Percentiles rank a stretch among this genome's conserved stretches.
Evolutionary conservation across 73 alveolate genomes (phyloP).

Genomic region (Paramecium bursaria): DNA sequence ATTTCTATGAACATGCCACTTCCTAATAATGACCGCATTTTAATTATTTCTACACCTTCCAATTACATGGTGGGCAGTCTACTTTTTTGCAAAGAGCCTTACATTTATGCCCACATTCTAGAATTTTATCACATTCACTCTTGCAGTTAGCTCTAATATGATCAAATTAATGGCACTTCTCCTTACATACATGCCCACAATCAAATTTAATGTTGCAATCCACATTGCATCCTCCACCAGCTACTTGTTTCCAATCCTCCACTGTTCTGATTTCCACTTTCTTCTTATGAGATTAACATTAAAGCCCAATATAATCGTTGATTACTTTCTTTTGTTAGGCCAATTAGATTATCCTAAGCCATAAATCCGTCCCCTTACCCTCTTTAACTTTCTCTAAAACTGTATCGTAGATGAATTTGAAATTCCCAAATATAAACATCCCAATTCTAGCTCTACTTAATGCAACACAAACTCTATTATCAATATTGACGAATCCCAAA

Average conservation of each 20-base stretch:
- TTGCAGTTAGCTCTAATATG: neutral
- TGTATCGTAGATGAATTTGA: slow-evolving; percentile 77
- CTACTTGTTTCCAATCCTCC: slow-evolving; percentile 30
- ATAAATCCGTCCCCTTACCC: neutral
- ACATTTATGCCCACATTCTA: slow-evolving; percentile 72
- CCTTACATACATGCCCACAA: slow-evolving; percentile 65
- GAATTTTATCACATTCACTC: slow-evolving; percentile 48
- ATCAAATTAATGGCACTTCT: slow-evolving; percentile 55
- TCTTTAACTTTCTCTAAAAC: neutral
- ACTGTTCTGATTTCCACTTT: neutral
- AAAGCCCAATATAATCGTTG: neutral
- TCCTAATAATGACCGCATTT: slow-evolving; percentile 58
- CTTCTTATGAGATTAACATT: neutral
- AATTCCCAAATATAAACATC: slow-evolving; percentile 86
- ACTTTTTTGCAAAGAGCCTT: neutral
- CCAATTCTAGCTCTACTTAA: slow-evolving; percentile 93
- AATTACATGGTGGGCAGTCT: slow-evolving; percentile 10
- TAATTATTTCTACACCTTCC: neutral
- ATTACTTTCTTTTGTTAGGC: slow-evolving; percentile 65
- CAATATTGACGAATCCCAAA: slow-evolving; percentile 84
- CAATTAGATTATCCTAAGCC: slow-evolving; percentile 65
- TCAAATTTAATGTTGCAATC: slow-evolving; percentile 15
- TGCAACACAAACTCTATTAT: slow-evolving; percentile 90
- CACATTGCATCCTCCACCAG: slow-evolving; percentile 33
- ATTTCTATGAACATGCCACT: too few relatives aligned